These are phyloP conservation scores for Eruca vesicaria DNA, from an alignment of 441 rosid species.

Conservation along the genomic window DNA sequence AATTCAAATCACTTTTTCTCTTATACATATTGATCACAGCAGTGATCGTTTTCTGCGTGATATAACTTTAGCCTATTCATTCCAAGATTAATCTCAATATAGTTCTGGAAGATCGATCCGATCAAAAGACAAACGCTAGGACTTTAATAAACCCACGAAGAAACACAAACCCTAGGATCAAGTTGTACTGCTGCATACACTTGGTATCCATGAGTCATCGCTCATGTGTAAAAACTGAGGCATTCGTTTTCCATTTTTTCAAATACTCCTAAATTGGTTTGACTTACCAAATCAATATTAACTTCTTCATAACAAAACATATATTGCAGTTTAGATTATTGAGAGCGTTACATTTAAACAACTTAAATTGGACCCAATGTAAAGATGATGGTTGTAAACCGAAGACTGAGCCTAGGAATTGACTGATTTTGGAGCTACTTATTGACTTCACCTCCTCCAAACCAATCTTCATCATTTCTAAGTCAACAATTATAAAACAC, in stretches of 20 bases:
- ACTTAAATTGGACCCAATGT: conserved; percentile 4
- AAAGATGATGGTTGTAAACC: neutral
- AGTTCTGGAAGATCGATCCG: neutral
- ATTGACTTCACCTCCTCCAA: conserved; percentile 16
- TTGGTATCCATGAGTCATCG: neutral
- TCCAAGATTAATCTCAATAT: neutral
- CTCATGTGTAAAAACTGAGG: neutral
- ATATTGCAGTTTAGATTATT: neutral
- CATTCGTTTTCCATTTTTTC: neutral
- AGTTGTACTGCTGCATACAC: neutral
- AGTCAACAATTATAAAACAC: neutral
- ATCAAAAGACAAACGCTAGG: neutral
- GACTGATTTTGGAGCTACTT: conserved; percentile 16
- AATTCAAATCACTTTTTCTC: neutral
- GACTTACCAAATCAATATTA: neutral
- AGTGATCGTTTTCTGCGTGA: neutral
- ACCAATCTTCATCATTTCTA: neutral
- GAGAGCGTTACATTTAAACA: neutral
- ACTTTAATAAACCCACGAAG: neutral
- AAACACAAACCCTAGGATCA: neutral
- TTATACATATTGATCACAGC: neutral
- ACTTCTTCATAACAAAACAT: neutral
- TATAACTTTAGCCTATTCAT: neutral
- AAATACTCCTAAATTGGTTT: neutral
- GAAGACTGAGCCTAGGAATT: neutral